Percentiles rank a stretch among this genome's conserved stretches.
Conservation (phyloP, 179 eudicot species). For the Vitellaria paradoxa region DNA sequence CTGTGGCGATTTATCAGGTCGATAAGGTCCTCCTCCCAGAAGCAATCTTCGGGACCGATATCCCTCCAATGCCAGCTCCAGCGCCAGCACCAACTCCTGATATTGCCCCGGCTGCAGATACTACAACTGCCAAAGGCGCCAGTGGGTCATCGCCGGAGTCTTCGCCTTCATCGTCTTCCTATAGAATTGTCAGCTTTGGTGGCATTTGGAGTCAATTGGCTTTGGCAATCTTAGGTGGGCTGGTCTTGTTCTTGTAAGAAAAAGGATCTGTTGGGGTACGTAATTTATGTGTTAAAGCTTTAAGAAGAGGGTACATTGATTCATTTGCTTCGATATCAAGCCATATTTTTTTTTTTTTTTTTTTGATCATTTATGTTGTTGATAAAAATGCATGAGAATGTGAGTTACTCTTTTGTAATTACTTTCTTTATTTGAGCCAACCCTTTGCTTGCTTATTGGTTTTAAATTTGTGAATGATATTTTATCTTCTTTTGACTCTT, state of each 20-base stretch:
- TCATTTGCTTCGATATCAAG: conserved; percentile 38
- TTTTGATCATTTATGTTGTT: conserved; percentile 23
- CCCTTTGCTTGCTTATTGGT: conserved; percentile 4
- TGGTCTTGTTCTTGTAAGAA: conserved; percentile 39
- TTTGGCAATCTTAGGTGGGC: conserved; percentile 38
- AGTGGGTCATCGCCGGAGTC: conserved; percentile 29
- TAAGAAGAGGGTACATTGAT: conserved; percentile 23
- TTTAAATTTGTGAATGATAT: not conserved
- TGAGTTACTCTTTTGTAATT: conserved; percentile 23
- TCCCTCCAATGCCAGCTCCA: conserved; percentile 78
- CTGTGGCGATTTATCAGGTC: conserved; percentile 76
- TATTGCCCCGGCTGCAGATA: conserved; percentile 40
- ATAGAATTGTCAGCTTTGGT: conserved; percentile 23
- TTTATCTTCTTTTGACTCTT: not conserved
- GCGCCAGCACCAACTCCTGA: conserved; percentile 56
- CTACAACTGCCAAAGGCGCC: conserved; percentile 19
- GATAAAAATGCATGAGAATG: conserved; percentile 29
- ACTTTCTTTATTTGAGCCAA: conserved; percentile 7
- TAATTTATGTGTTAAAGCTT: conserved; percentile 26
- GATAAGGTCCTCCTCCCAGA: conserved; percentile 78
- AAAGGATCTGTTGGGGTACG: conserved; percentile 12
- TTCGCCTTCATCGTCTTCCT: conserved; percentile 28
- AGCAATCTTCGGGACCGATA: conserved; percentile 81
- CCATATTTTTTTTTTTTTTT: conserved; percentile 3
- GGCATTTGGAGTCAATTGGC: conserved; percentile 30